phyloP scores from a whole-genome alignment of 2,329 filamentous ascomycete genomes.

The Pestalotiopsis fici region DNA sequence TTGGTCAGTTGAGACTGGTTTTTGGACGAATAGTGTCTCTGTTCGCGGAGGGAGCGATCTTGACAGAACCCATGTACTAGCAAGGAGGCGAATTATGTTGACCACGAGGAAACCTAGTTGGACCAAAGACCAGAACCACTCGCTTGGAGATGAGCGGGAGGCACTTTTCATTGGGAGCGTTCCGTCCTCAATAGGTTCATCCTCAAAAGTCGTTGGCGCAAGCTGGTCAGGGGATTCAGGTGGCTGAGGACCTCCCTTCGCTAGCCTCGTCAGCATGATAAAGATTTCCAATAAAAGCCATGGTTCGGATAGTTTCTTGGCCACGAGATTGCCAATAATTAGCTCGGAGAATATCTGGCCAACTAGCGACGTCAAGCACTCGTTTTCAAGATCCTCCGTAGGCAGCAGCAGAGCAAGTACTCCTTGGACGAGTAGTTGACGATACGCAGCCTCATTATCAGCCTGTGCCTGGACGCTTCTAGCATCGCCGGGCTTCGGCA shows the following conservation, averaged over 20 bases:
- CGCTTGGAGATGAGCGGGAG: constrained; percentile 40
- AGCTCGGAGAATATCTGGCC: constrained; percentile 88
- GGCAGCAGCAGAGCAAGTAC: constrained; percentile 82
- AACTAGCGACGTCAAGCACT: constrained; percentile 79
- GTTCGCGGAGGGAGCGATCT: constrained; percentile 64
- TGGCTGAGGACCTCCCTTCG: constrained; percentile 19
- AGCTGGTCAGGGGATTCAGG: background rate
- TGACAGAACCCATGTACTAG: constrained; percentile 65
- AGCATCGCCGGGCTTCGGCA: constrained; percentile 60
- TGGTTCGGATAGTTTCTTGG: constrained; percentile 79
- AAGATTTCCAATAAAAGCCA: constrained; percentile 88
- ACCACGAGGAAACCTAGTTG: constrained; percentile 58
- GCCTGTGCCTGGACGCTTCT: constrained; percentile 60
- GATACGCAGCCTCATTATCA: constrained; percentile 80
- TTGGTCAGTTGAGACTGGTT: constrained; percentile 24
- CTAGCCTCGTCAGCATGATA: constrained; percentile 64
- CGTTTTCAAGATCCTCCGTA: constrained; percentile 89
- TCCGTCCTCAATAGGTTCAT: background rate
- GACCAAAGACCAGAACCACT: constrained; percentile 57
- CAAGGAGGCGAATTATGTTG: constrained; percentile 65
- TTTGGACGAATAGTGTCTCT: constrained; percentile 19
- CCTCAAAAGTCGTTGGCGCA: background rate
- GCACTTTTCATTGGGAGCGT: constrained; percentile 11
- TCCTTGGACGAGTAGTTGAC: constrained; percentile 83
- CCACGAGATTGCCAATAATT: constrained; percentile 80